Conservation (phyloP, 768 basidiomycete genomes). For the Boletales sp. region DNA sequence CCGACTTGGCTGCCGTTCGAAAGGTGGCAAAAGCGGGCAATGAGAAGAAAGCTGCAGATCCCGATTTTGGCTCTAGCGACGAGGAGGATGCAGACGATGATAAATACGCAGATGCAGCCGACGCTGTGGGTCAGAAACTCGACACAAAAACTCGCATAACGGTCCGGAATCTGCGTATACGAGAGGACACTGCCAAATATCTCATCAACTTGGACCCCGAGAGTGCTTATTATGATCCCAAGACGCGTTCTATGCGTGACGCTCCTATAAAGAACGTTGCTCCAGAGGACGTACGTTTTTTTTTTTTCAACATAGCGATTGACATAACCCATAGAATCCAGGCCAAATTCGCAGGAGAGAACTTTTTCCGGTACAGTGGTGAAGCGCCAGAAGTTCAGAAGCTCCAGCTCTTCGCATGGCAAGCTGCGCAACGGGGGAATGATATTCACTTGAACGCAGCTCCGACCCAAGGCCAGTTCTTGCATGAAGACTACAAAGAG, state of each 20-base stretch:
- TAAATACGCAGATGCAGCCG: slow-evolving; percentile 97
- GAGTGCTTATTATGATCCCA: slow-evolving; percentile 98
- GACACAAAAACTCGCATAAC: slow-evolving; percentile 98
- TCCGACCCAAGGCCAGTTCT: slow-evolving; percentile 90
- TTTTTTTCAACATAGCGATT: background rate
- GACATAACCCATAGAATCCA: slow-evolving; percentile 27
- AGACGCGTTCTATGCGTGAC: slow-evolving; percentile 99
- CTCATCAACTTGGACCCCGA: slow-evolving; percentile 94
- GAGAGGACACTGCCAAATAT: slow-evolving; percentile 99
- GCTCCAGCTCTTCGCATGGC: slow-evolving; percentile 97
- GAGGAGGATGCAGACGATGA: slow-evolving; percentile 97
- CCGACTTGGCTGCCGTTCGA: slow-evolving; percentile 83
- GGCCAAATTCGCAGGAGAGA: slow-evolving; percentile 94
- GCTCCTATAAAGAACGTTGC: slow-evolving; percentile 76
- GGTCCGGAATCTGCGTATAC: slow-evolving; percentile 95
- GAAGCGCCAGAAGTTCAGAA: slow-evolving; percentile 91
- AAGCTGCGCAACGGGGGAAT: slow-evolving; percentile 88
- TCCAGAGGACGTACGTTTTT: slow-evolving; percentile 76
- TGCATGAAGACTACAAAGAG: slow-evolving; percentile 86
- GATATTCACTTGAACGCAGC: slow-evolving; percentile 96
- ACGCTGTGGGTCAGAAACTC: slow-evolving; percentile 96
- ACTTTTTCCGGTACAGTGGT: slow-evolving; percentile 88
- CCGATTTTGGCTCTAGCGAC: slow-evolving; percentile 94
- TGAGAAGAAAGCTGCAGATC: slow-evolving; percentile 69
- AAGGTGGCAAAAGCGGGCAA: slow-evolving; percentile 91